Conservation (phyloP, 805 yeast species). For the Saccharomycopsis capsularis region DNA sequence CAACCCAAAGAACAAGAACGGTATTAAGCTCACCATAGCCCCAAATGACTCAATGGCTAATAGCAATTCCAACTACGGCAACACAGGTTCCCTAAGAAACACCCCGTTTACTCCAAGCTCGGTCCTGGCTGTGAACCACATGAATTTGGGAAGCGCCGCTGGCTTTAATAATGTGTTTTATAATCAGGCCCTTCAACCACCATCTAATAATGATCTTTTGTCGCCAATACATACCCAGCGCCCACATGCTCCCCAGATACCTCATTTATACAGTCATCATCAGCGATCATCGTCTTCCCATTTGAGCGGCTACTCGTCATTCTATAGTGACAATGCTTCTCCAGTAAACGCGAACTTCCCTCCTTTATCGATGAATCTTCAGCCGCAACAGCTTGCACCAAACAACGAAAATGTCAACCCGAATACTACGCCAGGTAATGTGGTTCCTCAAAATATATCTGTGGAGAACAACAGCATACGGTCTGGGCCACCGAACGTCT, state of each 20-base stretch:
- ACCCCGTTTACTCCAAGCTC: conserved; percentile 20
- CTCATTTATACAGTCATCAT: conserved; percentile 6
- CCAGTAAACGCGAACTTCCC: conserved; percentile 10
- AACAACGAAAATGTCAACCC: not conserved
- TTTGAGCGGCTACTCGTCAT: conserved; percentile 5
- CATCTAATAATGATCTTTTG: conserved; percentile 8
- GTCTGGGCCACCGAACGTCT: not conserved
- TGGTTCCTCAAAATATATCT: not conserved
- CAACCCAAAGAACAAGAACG: conserved; percentile 9
- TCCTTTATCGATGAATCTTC: conserved; percentile 2
- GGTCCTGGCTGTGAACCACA: conserved; percentile 2
- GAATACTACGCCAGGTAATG: not conserved
- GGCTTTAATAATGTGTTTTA: conserved; percentile 1
- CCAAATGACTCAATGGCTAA: conserved; percentile 4
- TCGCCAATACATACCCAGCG: conserved; percentile 14
- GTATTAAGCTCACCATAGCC: conserved; percentile 14
- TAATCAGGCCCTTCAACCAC: conserved; percentile 5
- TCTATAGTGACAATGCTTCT: conserved; percentile 3
- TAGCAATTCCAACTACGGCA: conserved; percentile 10
- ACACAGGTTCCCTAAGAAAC: conserved; percentile 14
- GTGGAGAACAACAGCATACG: not conserved
- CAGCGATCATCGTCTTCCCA: conserved; percentile 7
- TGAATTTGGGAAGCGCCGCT: not conserved
- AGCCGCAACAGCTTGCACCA: not conserved
- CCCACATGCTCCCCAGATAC: conserved; percentile 3